Evolutionary conservation across 2,329 filamentous ascomycete species (phyloP), one percentile per base, ranked within the genome.

Genomic region (Trichophyton benhamiae): DNA sequence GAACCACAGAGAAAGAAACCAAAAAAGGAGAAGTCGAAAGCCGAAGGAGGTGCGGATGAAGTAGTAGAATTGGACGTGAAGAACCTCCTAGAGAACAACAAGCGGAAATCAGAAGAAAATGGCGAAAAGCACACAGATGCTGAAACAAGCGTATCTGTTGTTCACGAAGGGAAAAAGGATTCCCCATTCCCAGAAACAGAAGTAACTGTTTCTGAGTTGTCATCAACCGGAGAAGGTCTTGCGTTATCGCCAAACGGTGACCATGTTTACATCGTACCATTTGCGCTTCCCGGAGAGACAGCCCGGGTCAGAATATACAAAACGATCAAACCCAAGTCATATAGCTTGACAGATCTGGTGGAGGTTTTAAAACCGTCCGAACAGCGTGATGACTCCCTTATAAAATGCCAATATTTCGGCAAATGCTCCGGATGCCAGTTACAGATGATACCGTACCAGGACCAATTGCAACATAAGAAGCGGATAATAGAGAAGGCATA

Each of bases 381-480:
- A 0, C 79, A 87, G 60, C 87, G 94, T 68, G 87, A 96, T 68
- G 88, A 94, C 68, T 80, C 81, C 42, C 83, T 88, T 22, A 81
- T 95, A 67, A 81, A 81, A 61, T 99, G 94, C 78, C 82, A 83
- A 68, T 97, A 99, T 79, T 99, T 99, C 71, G 79, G 84, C 46
- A 82, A 80, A 60, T 99, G 94, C 75, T 89, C 87, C 8, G 94
- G 94, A 36, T 99, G 94, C 72, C 94, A 99, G 75, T 91, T 97
- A 74, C 94, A 99, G 77, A 96, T 97, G 89, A 83, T 99, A 65
- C 84, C 89, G 60, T 97, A 97, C 73, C 76, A 82, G 33, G 87
- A 91, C 68, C 94, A 99, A 73, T 83, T 99, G 30, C 80, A 79
- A 52, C 87, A 92, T 75, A 99, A 99, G 79, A 85, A 83, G 71